phyloP scores from a whole-genome alignment of 140 eudicot species.

The Stevia rebaudiana region DNA sequence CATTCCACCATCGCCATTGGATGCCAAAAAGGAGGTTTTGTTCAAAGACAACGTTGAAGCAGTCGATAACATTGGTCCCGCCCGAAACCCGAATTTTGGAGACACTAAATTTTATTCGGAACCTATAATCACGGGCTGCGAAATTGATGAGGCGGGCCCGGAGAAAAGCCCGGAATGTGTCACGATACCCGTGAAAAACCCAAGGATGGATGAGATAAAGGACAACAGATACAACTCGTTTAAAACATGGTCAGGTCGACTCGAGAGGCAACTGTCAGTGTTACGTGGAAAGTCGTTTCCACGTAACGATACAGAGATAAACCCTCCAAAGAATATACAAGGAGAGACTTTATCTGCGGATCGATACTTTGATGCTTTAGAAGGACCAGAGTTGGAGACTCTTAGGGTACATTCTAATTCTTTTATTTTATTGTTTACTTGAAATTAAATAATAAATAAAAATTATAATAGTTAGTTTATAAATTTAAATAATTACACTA shows the following conservation, averaged over 20 bases:
- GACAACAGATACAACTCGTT: conserved; percentile 67
- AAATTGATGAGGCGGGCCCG: conserved; percentile 16
- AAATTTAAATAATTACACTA: too few relatives aligned
- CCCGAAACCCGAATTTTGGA: background rate
- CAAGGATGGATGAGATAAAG: conserved; percentile 29
- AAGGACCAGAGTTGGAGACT: conserved; percentile 88
- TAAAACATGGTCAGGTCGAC: conserved; percentile 86
- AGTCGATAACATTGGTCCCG: background rate
- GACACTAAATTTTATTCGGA: conserved; percentile 40
- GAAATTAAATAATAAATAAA: too few relatives aligned
- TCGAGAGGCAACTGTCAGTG: conserved; percentile 65
- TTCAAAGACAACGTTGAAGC: conserved; percentile 30
- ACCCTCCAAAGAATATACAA: conserved; percentile 30
- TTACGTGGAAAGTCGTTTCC: conserved; percentile 47
- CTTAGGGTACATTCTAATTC: conserved; percentile 40
- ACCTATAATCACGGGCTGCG: conserved; percentile 32
- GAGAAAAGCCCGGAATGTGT: conserved; percentile 15
- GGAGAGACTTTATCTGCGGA: conserved; percentile 54
- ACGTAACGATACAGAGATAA: conserved; percentile 26
- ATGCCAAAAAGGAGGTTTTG: conserved; percentile 39
- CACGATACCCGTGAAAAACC: conserved; percentile 30
- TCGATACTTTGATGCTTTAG: conserved; percentile 79
- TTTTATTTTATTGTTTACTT: background rate
- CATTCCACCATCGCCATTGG: conserved; percentile 68
- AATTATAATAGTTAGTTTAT: too few relatives aligned